A percentile compares a stretch with the other conserved stretches of the same genome.
phyloP scores from a whole-genome alignment of 371 early-diverging fungal species.

The Mucor saturninus region DNA sequence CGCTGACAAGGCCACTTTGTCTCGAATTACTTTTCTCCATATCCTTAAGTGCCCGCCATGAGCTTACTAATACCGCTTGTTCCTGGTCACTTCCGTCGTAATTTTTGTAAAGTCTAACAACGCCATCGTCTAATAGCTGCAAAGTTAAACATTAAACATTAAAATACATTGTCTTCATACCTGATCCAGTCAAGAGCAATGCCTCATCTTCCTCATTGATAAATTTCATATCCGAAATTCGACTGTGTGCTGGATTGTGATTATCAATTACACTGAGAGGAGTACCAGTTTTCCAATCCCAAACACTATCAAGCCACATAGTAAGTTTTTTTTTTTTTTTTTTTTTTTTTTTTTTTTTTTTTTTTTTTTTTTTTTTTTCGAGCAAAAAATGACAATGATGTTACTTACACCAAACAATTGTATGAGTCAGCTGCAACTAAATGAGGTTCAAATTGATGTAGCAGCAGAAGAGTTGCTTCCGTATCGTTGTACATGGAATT shows the following conservation, averaged over 20 bases:
- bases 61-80: slow-evolving; percentile 68
- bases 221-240: slow-evolving; percentile 79
- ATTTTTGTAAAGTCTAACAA: slow-evolving; percentile 76
- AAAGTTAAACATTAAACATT: not conserved
- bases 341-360: not conserved
- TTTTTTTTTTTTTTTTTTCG: not conserved
- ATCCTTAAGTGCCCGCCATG: slow-evolving; percentile 81
- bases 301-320: slow-evolving; percentile 55
- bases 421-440: slow-evolving; percentile 73
- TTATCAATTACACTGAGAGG: slow-evolving; percentile 72
- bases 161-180: slow-evolving; percentile 41
- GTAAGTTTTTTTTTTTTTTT: not conserved
- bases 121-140: slow-evolving; percentile 68
- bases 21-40: slow-evolving; percentile 60
- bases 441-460: slow-evolving; percentile 84
- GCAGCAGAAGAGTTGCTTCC: slow-evolving; percentile 58
- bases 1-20: slow-evolving; percentile 69
- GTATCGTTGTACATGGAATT: slow-evolving; percentile 65
- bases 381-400: not conserved
- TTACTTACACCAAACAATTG: slow-evolving; percentile 51
- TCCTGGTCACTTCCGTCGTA: slow-evolving; percentile 66
- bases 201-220: slow-evolving; percentile 91
- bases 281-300: slow-evolving; percentile 75
- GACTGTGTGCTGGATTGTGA: slow-evolving; percentile 68
- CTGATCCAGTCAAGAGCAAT: slow-evolving; percentile 78